Evolutionary conservation across 306 rosid genomes (phyloP), one percentile per base, ranked within the genome.

Genomic region (Quercus dentata): DNA sequence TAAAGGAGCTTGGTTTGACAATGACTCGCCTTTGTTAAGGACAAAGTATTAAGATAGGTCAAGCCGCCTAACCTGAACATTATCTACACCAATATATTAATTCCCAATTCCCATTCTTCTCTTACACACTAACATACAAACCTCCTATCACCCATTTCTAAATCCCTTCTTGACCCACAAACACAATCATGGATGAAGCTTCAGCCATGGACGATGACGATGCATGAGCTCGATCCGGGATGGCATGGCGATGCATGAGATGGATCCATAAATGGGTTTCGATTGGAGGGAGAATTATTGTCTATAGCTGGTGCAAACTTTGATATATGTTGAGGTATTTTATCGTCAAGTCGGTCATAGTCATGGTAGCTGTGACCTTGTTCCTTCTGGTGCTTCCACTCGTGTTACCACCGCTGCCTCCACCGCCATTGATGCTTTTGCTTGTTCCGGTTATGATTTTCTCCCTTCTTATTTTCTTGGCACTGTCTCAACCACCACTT

Each of bases 321-420:
- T 7, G 27, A 58, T 58, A 61, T 5, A 84, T 77, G 83, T 5
- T 10, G 31, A 71, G 41, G 46, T 3, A 67, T 68, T 79, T 78
- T 8, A 83, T 84, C 78, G 55, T 68, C 11, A 72, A 68, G 69
- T 68, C 84, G 59, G 59, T 57, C 5, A 41, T 80, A 55, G 38
- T 79, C n/a, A 33, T 84, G 86, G 74, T 62, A 44, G 58, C 54
- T 6, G 14, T 80, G 58, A 77, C 72, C 14, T 10, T 73, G 7
- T 49, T 77, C 7, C 52, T 84, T 31, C 38, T 84, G 75, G 76
- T 76, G 52, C 81, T 87, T 18, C 88, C 90, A 12, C 69, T 84
- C 15, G 21, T 81, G 38, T 18, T 87, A 65, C 90, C 88, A 4
- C 84, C 90, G 18, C 58, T 84, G n/a, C 84, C 83, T 20, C 84